These are phyloP conservation scores for Angophora floribunda DNA, from an alignment of 345 rosid species.

Conservation along the genomic window DNA sequence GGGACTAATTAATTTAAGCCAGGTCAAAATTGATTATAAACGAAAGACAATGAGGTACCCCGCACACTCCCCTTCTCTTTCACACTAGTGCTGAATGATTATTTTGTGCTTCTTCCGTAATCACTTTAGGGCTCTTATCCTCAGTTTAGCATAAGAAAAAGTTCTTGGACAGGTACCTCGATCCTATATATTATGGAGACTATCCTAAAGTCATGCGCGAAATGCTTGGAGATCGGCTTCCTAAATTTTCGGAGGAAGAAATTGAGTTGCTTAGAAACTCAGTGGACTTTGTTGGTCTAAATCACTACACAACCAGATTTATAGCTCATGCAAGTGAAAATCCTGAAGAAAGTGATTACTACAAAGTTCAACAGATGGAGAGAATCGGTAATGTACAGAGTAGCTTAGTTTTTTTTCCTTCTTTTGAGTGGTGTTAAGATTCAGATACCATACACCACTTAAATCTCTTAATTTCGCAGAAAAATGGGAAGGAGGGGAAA, in stretches of 20 bases:
- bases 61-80: neutral
- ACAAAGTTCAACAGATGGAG: conserved; percentile 53
- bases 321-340: conserved; percentile 37
- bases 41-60: neutral
- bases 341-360: conserved; percentile 35
- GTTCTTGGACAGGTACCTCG: conserved; percentile 44
- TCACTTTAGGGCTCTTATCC: neutral
- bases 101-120: neutral
- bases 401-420: neutral
- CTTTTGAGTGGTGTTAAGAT: neutral
- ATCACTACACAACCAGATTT: conserved; percentile 83
- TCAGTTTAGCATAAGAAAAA: neutral
- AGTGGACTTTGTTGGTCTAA: conserved; percentile 76
- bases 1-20: neutral
- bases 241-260: conserved; percentile 65
- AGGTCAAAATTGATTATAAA: neutral
- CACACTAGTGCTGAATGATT: neutral
- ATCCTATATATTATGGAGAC: conserved; percentile 75
- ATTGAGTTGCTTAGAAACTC: conserved; percentile 43
- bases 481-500: conserved; percentile 70
- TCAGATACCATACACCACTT: neutral
- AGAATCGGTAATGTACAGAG: conserved; percentile 40
- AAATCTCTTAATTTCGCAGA: conserved; percentile 18
- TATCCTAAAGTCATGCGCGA: conserved; percentile 73
- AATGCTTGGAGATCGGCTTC: conserved; percentile 56